These are phyloP conservation scores for Talaromyces trachyspermus DNA, from an alignment of 495 filamentous ascomycete genomes.

Conservation along the genomic window DNA sequence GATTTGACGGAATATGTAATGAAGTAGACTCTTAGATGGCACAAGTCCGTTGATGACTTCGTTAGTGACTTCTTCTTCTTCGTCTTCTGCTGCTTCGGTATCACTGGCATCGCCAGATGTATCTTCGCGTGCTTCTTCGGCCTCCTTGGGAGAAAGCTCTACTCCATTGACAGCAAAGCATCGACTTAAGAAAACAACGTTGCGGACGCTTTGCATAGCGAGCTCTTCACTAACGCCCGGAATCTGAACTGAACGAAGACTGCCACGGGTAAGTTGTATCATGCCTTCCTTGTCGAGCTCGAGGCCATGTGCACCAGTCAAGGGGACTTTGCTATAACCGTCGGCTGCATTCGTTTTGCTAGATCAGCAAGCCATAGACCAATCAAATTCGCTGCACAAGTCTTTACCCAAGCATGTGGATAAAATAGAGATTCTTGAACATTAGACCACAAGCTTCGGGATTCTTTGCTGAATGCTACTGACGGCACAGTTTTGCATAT, in stretches of 20 bases:
- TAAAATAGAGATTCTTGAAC: slow-evolving; percentile 62
- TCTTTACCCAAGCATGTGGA: slow-evolving; percentile 67
- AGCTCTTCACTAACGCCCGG: slow-evolving; percentile 59
- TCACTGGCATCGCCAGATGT: slow-evolving; percentile 26
- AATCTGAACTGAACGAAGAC: slow-evolving; percentile 58
- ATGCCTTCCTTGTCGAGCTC: slow-evolving; percentile 57
- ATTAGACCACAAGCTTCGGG: slow-evolving; percentile 55
- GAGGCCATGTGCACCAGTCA: slow-evolving; percentile 65
- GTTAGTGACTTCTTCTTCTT: slow-evolving; percentile 18
- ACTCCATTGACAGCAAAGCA: slow-evolving; percentile 59
- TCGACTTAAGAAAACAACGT: slow-evolving; percentile 66
- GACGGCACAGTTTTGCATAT: slow-evolving; percentile 59
- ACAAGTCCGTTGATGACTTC: slow-evolving; percentile 13
- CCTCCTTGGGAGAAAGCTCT: slow-evolving; percentile 35
- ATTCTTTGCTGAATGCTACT: slow-evolving; percentile 48
- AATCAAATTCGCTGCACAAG: slow-evolving; percentile 66
- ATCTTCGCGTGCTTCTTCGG: slow-evolving; percentile 22
- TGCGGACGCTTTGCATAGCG: slow-evolving; percentile 64
- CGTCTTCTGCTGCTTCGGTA: slow-evolving; percentile 38
- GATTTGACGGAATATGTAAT: slow-evolving; percentile 67
- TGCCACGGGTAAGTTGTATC: slow-evolving; percentile 53
- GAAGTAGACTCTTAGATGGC: slow-evolving; percentile 43
- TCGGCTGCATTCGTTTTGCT: slow-evolving; percentile 48
- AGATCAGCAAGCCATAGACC: slow-evolving; percentile 73
- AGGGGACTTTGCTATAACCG: slow-evolving; percentile 48